These are phyloP conservation scores for Tetragonia tetragonoides DNA, from an alignment of 148 eudicot species.

Conservation along the genomic window DNA sequence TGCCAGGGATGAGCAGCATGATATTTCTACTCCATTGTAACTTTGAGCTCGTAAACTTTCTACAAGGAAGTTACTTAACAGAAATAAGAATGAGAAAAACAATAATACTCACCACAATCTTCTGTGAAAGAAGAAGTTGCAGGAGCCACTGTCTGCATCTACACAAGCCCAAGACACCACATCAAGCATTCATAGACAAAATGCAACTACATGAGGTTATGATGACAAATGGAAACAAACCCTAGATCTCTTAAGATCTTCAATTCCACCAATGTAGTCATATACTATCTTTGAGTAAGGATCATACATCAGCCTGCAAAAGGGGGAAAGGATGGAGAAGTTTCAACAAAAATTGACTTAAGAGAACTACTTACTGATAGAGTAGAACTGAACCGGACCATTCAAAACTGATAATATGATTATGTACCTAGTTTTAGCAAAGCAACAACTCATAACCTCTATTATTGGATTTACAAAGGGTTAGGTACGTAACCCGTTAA, in stretches of 20 bases:
- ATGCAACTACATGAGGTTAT: background rate
- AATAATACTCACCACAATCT: constrained; percentile 28
- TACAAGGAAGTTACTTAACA: background rate
- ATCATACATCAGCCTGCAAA: constrained; percentile 35
- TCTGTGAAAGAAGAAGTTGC: constrained; percentile 29
- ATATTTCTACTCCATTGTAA: background rate
- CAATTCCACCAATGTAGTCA: constrained; percentile 34
- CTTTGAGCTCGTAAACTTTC: background rate
- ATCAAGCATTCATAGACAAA: background rate
- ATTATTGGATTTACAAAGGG: background rate
- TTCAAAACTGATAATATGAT: background rate
- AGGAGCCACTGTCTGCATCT: constrained; percentile 32
- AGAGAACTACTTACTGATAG: background rate
- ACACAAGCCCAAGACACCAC: constrained; percentile 5
- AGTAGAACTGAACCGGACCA: background rate
- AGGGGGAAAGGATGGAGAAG: background rate
- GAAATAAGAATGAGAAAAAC: background rate
- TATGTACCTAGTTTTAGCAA: background rate
- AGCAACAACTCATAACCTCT: background rate
- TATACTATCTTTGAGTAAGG: constrained; percentile 31
- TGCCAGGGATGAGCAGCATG: background rate
- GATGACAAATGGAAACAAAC: constrained; percentile 21
- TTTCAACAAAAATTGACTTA: background rate
- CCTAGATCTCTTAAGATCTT: constrained; percentile 35
- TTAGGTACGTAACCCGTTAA: constrained; percentile 23